These are phyloP conservation scores for Apophysomyces ossiformis DNA, from an alignment of 371 early-diverging fungal genomes.

Conservation along the genomic window DNA sequence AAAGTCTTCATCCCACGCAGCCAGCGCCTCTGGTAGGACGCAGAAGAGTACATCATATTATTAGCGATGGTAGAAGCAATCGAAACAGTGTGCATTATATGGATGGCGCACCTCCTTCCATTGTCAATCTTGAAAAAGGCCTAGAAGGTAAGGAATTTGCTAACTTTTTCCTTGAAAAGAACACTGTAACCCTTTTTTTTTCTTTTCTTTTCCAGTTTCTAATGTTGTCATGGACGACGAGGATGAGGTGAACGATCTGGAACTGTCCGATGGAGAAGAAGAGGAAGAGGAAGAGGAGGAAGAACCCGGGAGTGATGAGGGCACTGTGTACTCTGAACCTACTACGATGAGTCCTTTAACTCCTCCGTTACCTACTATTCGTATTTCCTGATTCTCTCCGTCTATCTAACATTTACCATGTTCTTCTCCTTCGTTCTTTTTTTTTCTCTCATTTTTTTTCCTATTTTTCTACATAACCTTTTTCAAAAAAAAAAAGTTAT, in stretches of 20 bases:
- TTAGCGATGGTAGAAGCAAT: slow-evolving; percentile 27
- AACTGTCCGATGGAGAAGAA: slow-evolving; percentile 3
- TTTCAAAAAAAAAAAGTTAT: background rate
- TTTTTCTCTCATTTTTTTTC: slow-evolving; percentile 8
- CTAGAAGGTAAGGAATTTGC: background rate
- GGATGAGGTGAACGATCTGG: slow-evolving; percentile 9
- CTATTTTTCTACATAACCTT: slow-evolving; percentile 4
- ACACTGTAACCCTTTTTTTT: background rate
- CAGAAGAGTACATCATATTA: slow-evolving; percentile 7
- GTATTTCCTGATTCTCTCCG: slow-evolving; percentile 75
- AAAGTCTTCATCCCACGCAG: slow-evolving; percentile 3
- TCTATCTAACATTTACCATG: slow-evolving; percentile 7
- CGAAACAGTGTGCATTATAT: slow-evolving; percentile 56
- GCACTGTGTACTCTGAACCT: slow-evolving; percentile 37
- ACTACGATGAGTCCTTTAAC: slow-evolving; percentile 44
- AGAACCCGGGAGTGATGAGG: slow-evolving; percentile 6
- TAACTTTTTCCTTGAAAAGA: background rate
- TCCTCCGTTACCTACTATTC: slow-evolving; percentile 82
- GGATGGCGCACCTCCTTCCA: slow-evolving; percentile 46
- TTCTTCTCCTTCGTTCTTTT: slow-evolving; percentile 9
- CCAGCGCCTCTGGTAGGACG: slow-evolving; percentile 11
- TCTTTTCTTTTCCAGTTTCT: background rate
- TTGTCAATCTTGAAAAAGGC: slow-evolving; percentile 34
- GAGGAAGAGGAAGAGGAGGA: slow-evolving; percentile 11
- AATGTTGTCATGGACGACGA: slow-evolving; percentile 11